These are phyloP conservation scores for Pichia sp. DNA, from an alignment of 1,139 yeast species.

Conservation along the genomic window DNA sequence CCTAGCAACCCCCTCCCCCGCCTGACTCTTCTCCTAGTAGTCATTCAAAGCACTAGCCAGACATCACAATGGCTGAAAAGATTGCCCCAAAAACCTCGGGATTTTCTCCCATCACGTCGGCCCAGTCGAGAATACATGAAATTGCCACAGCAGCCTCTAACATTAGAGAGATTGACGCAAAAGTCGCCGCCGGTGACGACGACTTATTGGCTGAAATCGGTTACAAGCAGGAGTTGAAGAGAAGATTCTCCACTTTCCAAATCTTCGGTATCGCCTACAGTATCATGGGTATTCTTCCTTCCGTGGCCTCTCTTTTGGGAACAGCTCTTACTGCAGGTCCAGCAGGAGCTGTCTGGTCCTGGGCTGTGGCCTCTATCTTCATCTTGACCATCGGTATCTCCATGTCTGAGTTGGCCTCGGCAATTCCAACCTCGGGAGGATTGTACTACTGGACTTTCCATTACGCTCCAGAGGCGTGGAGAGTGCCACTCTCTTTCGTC, in stretches of 20 bases:
- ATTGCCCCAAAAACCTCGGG: not conserved
- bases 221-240: slow-evolving; percentile 46
- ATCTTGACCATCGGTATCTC: slow-evolving; percentile 48
- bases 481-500: slow-evolving; percentile 46
- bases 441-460: slow-evolving; percentile 54
- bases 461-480: slow-evolving; percentile 46
- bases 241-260: slow-evolving; percentile 46
- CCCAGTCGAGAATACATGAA: slow-evolving; percentile 16
- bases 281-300: slow-evolving; percentile 50
- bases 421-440: slow-evolving; percentile 72
- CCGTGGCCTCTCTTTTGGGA: slow-evolving; percentile 40
- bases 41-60: not conserved
- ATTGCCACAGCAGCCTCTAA: slow-evolving; percentile 21
- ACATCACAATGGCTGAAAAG: not conserved
- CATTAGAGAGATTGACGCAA: slow-evolving; percentile 28
- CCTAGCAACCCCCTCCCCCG: no score
- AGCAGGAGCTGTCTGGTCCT: slow-evolving; percentile 61
- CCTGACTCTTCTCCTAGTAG: no score
- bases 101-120: slow-evolving; percentile 19
- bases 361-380: slow-evolving; percentile 52
- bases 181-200: slow-evolving; percentile 37
- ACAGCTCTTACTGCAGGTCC: slow-evolving; percentile 48
- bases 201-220: slow-evolving; percentile 45
- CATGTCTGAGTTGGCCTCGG: slow-evolving; percentile 59
- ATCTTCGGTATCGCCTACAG: slow-evolving; percentile 51